phyloP scores from a whole-genome alignment of 495 filamentous ascomycete species.

The Neurospora sublineolata region DNA sequence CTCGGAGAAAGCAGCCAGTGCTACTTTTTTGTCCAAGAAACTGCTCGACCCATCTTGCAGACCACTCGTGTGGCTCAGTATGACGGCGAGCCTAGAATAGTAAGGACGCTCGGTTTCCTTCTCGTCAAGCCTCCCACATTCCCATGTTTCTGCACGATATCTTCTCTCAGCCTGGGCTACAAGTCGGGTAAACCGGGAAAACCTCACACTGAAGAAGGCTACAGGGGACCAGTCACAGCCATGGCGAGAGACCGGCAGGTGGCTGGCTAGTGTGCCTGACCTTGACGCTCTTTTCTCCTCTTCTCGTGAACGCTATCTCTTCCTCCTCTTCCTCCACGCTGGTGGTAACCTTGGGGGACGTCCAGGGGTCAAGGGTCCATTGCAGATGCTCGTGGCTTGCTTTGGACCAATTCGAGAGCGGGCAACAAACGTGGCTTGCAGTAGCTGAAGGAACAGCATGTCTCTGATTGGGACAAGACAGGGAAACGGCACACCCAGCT shows the following conservation, averaged over 20 bases:
- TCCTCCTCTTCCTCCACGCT: not conserved
- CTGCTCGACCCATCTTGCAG: not conserved
- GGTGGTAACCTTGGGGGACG: not conserved
- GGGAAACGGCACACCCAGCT: not conserved
- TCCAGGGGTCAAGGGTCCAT: not conserved
- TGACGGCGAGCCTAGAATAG: not conserved
- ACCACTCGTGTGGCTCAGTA: not conserved
- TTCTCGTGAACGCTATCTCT: not conserved
- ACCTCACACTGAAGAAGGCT: not conserved
- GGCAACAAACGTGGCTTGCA: not conserved
- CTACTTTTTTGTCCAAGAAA: not conserved
- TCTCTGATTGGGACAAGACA: not conserved
- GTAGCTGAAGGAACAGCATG: not conserved
- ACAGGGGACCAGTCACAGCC: not conserved
- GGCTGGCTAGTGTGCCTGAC: not conserved
- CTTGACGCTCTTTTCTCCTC: not conserved
- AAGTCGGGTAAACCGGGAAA: not conserved
- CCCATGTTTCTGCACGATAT: not conserved
- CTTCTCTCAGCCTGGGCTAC: not conserved
- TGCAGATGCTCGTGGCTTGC: not conserved
- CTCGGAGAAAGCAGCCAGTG: not conserved
- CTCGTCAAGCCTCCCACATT: not conserved
- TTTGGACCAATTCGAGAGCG: constrained; percentile 2
- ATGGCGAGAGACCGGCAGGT: not conserved
- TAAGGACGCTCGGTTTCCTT: not conserved